Evolutionary conservation across 2,329 filamentous ascomycete species (phyloP).

Genomic region (Pestalotiopsis sp.): DNA sequence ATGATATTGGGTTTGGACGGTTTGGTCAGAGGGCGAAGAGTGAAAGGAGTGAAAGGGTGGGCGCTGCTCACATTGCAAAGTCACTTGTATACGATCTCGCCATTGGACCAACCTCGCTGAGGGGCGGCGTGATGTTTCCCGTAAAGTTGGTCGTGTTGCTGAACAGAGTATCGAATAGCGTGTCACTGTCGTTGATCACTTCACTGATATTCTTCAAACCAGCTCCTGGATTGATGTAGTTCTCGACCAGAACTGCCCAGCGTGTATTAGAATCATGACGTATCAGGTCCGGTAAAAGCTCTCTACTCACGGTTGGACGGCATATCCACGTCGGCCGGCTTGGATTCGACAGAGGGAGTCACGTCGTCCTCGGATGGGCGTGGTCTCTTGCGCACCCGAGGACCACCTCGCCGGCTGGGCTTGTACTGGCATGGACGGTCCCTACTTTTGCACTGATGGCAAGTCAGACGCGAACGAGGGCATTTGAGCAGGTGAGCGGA

Average conservation of each 20-base stretch:
- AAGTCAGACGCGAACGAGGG: slow-evolving; percentile 16
- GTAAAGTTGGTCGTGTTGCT: slow-evolving; percentile 24
- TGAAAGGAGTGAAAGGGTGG: not conserved
- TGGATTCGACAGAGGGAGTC: slow-evolving; percentile 26
- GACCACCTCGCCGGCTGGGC: slow-evolving; percentile 45
- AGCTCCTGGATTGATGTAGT: slow-evolving; percentile 49
- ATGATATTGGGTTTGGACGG: not conserved
- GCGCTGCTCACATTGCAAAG: slow-evolving; percentile 39
- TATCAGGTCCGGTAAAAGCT: slow-evolving; percentile 14
- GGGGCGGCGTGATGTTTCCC: slow-evolving; percentile 14
- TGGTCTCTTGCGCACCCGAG: slow-evolving; percentile 44
- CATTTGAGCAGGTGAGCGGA: not conserved
- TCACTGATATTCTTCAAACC: slow-evolving; percentile 49
- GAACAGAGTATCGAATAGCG: slow-evolving; percentile 49
- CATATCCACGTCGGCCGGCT: slow-evolving; percentile 29
- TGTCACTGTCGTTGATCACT: slow-evolving; percentile 48
- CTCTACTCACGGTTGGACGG: slow-evolving; percentile 34
- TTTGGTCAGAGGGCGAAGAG: not conserved
- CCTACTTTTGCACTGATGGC: slow-evolving; percentile 39
- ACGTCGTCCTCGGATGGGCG: slow-evolving; percentile 30
- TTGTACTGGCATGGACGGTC: slow-evolving; percentile 45
- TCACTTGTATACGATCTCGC: slow-evolving; percentile 44
- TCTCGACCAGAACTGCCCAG: slow-evolving; percentile 33
- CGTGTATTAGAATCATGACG: slow-evolving; percentile 19
- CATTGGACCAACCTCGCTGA: slow-evolving; percentile 29